These are phyloP conservation scores for Teunomyces atbi DNA, from an alignment of 805 yeast species.

Conservation along the genomic window DNA sequence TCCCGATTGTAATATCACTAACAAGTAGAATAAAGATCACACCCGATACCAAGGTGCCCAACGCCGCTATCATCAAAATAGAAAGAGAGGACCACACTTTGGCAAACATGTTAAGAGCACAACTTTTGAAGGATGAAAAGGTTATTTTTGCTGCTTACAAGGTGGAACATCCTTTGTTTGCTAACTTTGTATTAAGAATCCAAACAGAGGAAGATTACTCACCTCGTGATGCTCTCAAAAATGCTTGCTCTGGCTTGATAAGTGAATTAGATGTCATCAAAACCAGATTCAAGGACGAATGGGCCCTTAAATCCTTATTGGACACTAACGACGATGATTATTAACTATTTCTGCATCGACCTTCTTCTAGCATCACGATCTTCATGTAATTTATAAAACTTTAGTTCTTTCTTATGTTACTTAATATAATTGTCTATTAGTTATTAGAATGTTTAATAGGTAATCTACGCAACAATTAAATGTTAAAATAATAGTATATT, in stretches of 20 bases:
- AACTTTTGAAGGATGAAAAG: slow-evolving; percentile 77
- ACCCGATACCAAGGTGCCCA: slow-evolving; percentile 94
- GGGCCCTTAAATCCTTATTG: slow-evolving; percentile 80
- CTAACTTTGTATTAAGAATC: slow-evolving; percentile 88
- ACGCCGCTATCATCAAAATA: slow-evolving; percentile 87
- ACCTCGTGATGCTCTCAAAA: slow-evolving; percentile 85
- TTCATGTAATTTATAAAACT: slow-evolving; percentile 1
- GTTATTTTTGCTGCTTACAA: slow-evolving; percentile 98
- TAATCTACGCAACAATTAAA: slow-evolving; percentile 1
- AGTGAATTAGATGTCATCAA: slow-evolving; percentile 72
- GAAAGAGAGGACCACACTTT: slow-evolving; percentile 98
- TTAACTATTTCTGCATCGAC: slow-evolving; percentile 1
- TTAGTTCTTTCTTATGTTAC: slow-evolving; percentile 1
- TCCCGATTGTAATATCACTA: neutral
- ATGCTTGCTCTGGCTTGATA: slow-evolving; percentile 84
- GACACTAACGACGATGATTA: slow-evolving; percentile 46
- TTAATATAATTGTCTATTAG: slow-evolving; percentile 1
- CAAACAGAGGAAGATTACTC: slow-evolving; percentile 95
- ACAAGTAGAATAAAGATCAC: slow-evolving; percentile 65
- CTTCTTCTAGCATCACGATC: slow-evolving; percentile 1
- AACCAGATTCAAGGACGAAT: slow-evolving; percentile 83
- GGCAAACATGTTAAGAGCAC: slow-evolving; percentile 85
- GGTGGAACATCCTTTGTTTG: slow-evolving; percentile 96
- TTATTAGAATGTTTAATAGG: slow-evolving; percentile 1
- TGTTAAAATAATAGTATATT: slow-evolving; percentile 4